Evolutionary conservation across 306 rosid species (phyloP).

Genomic region (Vigna hirtella): DNA sequence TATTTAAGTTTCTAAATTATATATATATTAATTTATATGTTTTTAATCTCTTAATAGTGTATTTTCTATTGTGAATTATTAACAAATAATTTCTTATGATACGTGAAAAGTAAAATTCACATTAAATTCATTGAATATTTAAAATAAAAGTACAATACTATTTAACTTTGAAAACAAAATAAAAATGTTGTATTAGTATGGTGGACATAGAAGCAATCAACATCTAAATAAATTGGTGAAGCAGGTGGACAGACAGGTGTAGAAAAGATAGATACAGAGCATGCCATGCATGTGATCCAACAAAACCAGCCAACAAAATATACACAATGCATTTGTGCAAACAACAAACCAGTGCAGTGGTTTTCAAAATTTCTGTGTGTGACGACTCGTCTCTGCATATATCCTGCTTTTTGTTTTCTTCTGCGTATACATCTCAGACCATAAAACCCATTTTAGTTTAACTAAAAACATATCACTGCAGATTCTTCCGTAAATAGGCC

Average conservation of each 20-base stretch:
- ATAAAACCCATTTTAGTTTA: neutral
- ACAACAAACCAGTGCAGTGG: constrained; percentile 15
- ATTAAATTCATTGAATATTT: too few relatives aligned
- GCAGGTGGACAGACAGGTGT: neutral
- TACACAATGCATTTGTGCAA: constrained; percentile 1
- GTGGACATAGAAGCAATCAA: constrained; percentile 34
- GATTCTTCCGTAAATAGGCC: too few relatives aligned
- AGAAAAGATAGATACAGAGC: neutral
- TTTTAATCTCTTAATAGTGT: too few relatives aligned
- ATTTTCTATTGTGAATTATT: too few relatives aligned
- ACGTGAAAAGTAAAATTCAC: too few relatives aligned
- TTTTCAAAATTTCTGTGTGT: constrained; percentile 12
- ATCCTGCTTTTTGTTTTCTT: neutral
- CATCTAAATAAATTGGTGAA: constrained; percentile 21
- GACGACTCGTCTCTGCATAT: neutral
- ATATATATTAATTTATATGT: too few relatives aligned
- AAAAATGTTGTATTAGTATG: neutral
- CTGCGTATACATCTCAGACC: neutral
- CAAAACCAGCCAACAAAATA: neutral
- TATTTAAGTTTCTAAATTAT: too few relatives aligned
- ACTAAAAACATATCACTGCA: too few relatives aligned
- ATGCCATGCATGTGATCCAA: constrained; percentile 5
- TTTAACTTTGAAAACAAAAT: too few relatives aligned
- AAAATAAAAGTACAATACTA: too few relatives aligned
- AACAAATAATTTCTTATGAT: too few relatives aligned